Conservation (phyloP, 306 rosid genomes). For the Ormosia emarginata region DNA sequence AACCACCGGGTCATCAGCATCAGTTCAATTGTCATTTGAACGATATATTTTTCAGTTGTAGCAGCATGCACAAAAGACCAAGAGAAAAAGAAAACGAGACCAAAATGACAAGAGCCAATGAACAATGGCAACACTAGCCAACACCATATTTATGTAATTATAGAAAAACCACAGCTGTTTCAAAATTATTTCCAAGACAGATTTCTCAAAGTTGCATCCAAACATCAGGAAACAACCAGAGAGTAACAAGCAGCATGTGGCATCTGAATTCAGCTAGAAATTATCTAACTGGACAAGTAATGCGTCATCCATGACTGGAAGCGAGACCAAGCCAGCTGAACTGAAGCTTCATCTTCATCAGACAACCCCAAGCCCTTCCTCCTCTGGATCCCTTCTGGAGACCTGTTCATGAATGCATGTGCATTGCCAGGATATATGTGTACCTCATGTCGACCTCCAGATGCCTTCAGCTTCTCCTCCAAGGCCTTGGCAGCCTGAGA, state of each 20-base stretch:
- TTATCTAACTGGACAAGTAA: slow-evolving; percentile 42
- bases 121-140: neutral
- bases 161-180: neutral
- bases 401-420: slow-evolving; percentile 96
- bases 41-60: neutral
- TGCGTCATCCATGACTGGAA: slow-evolving; percentile 82
- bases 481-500: slow-evolving; percentile 70
- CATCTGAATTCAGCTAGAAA: neutral
- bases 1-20: no score
- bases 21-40: neutral
- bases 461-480: slow-evolving; percentile 85
- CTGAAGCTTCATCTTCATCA: slow-evolving; percentile 70
- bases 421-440: slow-evolving; percentile 69
- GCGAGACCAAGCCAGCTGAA: slow-evolving; percentile 87
- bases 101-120: neutral
- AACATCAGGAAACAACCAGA: neutral
- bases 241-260: neutral
- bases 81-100: neutral
- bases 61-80: neutral
- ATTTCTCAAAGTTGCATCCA: slow-evolving; percentile 8
- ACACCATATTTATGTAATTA: neutral
- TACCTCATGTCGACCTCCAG: slow-evolving; percentile 81
- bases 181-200: neutral
- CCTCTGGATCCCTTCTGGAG: slow-evolving; percentile 70
- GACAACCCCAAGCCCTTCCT: slow-evolving; percentile 70